Conservation (phyloP, 1,284 basidiomycete species). For the Irpex sp. region DNA sequence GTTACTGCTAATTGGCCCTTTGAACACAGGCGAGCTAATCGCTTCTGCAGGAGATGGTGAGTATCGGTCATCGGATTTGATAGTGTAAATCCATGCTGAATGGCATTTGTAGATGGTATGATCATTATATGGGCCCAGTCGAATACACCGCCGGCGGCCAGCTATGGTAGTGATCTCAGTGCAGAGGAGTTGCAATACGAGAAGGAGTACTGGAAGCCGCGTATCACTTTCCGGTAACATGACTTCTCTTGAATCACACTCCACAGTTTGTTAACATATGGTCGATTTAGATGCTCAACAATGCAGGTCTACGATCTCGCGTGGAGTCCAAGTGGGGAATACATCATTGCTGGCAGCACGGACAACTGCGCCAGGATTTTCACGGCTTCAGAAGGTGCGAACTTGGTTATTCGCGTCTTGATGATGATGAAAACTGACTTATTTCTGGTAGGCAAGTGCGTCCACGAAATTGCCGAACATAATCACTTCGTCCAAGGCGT, state of each 20-base stretch:
- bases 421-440: slow-evolving; percentile 12
- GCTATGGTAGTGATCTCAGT: slow-evolving; percentile 74
- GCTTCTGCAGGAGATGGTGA: slow-evolving; percentile 94
- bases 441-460: slow-evolving; percentile 59
- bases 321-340: slow-evolving; percentile 95
- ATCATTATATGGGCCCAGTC: slow-evolving; percentile 94
- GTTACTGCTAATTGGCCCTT: slow-evolving; percentile 1
- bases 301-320: slow-evolving; percentile 98
- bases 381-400: slow-evolving; percentile 68
- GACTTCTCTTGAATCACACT: not conserved
- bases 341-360: slow-evolving; percentile 91
- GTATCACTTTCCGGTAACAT: slow-evolving; percentile 79
- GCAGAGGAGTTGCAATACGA: slow-evolving; percentile 83
- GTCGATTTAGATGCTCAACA: slow-evolving; percentile 59
- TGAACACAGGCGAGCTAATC: slow-evolving; percentile 69
- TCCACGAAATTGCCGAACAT: slow-evolving; percentile 86
- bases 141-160: slow-evolving; percentile 62
- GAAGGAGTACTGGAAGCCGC: slow-evolving; percentile 94
- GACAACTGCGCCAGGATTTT: slow-evolving; percentile 94
- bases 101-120: slow-evolving; percentile 75
- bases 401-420: slow-evolving; percentile 1
- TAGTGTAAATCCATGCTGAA: not conserved
- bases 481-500: slow-evolving; percentile 95
- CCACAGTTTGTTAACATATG: not conserved
- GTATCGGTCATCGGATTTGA: slow-evolving; percentile 25